phyloP scores from a whole-genome alignment of 345 rosid species.

The Salix udensis region DNA sequence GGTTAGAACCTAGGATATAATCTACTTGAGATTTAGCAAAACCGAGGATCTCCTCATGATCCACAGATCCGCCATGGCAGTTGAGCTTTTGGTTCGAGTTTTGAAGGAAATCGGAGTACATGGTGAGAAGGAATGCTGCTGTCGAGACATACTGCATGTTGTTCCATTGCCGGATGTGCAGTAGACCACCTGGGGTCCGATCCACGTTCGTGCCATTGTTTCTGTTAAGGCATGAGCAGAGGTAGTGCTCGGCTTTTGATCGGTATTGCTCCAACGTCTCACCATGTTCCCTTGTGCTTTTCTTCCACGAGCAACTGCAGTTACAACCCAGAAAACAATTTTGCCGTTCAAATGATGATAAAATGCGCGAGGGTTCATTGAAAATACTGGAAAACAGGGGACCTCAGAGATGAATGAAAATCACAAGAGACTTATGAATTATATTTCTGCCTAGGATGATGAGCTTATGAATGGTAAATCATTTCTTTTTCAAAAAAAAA shows the following conservation, averaged over 20 bases:
- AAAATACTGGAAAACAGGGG: too few relatives aligned
- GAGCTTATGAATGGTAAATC: not conserved
- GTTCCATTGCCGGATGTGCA: conserved; percentile 91
- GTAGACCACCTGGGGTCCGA: conserved; percentile 73
- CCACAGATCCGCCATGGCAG: conserved; percentile 47
- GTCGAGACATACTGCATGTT: conserved; percentile 97
- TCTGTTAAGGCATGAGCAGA: conserved; percentile 79
- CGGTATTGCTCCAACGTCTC: conserved; percentile 49
- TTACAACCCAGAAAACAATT: not conserved
- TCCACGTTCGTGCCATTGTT: conserved; percentile 56
- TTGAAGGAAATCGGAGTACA: conserved; percentile 63
- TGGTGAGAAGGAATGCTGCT: conserved; percentile 68
- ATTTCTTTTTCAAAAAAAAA: too few relatives aligned
- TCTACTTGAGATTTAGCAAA: conserved; percentile 84
- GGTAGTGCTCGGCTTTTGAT: conserved; percentile 74
- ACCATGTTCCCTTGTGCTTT: conserved; percentile 44
- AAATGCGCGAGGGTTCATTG: not conserved
- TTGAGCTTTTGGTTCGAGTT: conserved; percentile 35
- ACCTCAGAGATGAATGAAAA: not conserved
- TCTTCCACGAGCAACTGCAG: conserved; percentile 57
- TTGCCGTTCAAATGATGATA: not conserved
- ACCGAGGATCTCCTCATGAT: conserved; percentile 44
- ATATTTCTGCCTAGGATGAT: not conserved
- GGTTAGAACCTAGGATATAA: conserved; percentile 80
- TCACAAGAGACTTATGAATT: too few relatives aligned